Conservation (phyloP, 306 rosid genomes). For the Vachellia collinsii region DNA sequence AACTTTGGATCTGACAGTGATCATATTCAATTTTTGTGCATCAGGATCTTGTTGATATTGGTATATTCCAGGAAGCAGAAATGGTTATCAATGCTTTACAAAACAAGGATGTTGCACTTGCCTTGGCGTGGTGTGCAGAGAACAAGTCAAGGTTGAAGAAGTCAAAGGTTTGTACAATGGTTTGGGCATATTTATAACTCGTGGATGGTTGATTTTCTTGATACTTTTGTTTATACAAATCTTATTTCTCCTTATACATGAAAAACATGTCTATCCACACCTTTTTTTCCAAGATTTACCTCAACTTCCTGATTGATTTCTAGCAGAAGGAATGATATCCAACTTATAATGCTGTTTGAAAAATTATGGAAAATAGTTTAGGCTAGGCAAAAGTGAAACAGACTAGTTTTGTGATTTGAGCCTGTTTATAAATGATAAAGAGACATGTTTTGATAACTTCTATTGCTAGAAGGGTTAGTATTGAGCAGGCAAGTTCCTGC, state of each 20-base stretch:
- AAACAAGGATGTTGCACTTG: conserved; percentile 85
- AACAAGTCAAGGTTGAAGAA: conserved; percentile 95
- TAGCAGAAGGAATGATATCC: background rate
- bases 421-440: background rate
- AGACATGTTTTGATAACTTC: background rate
- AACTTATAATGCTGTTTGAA: background rate
- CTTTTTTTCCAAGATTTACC: background rate
- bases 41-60: conserved; percentile 94
- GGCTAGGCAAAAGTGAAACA: background rate
- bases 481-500: background rate
- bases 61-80: conserved; percentile 91
- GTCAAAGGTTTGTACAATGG: conserved; percentile 63
- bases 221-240: background rate
- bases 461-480: background rate
- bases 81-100: conserved; percentile 84
- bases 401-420: background rate
- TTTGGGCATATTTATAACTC: conserved; percentile 24
- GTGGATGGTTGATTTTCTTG: conserved; percentile 14
- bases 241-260: background rate
- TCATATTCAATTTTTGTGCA: conserved; percentile 24
- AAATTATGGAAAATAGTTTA: background rate
- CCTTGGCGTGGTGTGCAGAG: conserved; percentile 93
- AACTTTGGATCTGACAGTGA: conserved; percentile 11
- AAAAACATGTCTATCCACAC: background rate
- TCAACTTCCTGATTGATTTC: background rate